Conservation (phyloP, 305 asterid genomes). For the Plantago rigida region DNA sequence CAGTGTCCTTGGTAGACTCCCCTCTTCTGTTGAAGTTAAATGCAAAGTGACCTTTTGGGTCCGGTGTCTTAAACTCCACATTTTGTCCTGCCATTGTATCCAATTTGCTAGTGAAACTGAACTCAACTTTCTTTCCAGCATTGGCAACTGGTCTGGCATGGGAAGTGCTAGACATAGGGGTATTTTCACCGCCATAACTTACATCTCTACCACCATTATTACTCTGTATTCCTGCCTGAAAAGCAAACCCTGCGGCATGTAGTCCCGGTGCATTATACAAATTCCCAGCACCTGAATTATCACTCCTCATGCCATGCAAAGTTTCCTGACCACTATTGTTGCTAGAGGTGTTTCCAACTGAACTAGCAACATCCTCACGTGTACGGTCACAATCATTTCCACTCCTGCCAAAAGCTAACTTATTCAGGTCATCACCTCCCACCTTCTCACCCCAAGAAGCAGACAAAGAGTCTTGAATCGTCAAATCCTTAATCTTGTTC, state of each 20-base stretch:
- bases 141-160: slow-evolving; percentile 33
- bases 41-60: slow-evolving; percentile 34
- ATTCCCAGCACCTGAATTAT: slow-evolving; percentile 29
- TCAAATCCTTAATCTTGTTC: slow-evolving; percentile 28
- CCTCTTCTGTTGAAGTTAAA: slow-evolving; percentile 48
- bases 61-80: slow-evolving; percentile 59
- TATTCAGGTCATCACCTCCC: slow-evolving; percentile 21
- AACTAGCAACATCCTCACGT: slow-evolving; percentile 21
- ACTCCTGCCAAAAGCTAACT: slow-evolving; percentile 17
- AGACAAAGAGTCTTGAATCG: slow-evolving; percentile 29
- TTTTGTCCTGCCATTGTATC: slow-evolving; percentile 31
- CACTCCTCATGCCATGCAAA: slow-evolving; percentile 23
- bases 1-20: slow-evolving; percentile 49
- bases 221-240: slow-evolving; percentile 37
- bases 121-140: slow-evolving; percentile 47
- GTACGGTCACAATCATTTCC: slow-evolving; percentile 20
- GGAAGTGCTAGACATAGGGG: slow-evolving; percentile 32
- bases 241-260: slow-evolving; percentile 34
- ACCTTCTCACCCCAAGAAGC: slow-evolving; percentile 21
- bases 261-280: slow-evolving; percentile 28
- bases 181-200: slow-evolving; percentile 31
- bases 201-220: slow-evolving; percentile 26
- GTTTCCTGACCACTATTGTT: slow-evolving; percentile 22
- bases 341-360: slow-evolving; percentile 25
- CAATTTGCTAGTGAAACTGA: slow-evolving; percentile 44